These are phyloP conservation scores for Aspergillus hancockii DNA, from an alignment of 495 filamentous ascomycete species.

Conservation along the genomic window DNA sequence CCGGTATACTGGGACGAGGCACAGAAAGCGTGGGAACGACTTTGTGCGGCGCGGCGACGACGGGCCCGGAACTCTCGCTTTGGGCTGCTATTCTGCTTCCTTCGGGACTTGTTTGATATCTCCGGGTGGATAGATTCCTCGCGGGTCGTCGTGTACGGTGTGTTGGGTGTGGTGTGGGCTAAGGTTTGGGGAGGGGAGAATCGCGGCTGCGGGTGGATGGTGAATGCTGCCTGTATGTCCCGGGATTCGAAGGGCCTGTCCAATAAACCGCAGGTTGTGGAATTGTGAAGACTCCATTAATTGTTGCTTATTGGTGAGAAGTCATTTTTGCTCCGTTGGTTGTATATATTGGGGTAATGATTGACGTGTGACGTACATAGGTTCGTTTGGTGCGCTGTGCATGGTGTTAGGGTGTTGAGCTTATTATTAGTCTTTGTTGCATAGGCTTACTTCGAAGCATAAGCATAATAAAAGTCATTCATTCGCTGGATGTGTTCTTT, in stretches of 20 bases:
- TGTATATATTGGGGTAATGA: background rate
- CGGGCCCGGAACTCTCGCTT: constrained; percentile 29
- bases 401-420: background rate
- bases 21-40: constrained; percentile 68
- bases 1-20: constrained; percentile 76
- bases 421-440: background rate
- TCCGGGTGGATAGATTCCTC: constrained; percentile 62
- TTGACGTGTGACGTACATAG: background rate
- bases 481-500: background rate
- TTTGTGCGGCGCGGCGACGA: constrained; percentile 43
- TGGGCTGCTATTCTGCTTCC: constrained; percentile 37
- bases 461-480: background rate
- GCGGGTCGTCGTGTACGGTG: constrained; percentile 61
- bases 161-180: constrained; percentile 69
- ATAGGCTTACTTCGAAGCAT: background rate
- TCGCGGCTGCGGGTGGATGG: constrained; percentile 57
- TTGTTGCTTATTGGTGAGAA: background rate
- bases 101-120: constrained; percentile 55
- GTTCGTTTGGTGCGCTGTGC: background rate
- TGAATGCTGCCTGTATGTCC: constrained; percentile 78
- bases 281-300: constrained; percentile 24
- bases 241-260: constrained; percentile 63
- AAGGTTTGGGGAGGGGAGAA: constrained; percentile 66
- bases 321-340: background rate
- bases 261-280: constrained; percentile 64